These are phyloP conservation scores for Apophysomyces trapeziformis DNA, from an alignment of 371 early-diverging fungal genomes.

Conservation along the genomic window DNA sequence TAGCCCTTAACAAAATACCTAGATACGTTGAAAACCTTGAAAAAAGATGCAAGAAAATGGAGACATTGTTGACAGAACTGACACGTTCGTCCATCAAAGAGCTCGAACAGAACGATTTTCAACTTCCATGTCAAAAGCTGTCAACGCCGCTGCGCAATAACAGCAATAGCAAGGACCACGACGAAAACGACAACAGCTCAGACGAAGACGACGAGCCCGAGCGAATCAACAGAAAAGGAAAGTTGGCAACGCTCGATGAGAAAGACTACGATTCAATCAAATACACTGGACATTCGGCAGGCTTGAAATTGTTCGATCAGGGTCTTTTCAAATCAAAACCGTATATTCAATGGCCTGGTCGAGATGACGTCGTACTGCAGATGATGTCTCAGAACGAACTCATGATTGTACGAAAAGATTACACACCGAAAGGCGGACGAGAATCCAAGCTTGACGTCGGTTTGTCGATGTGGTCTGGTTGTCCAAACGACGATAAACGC, in stretches of 20 bases:
- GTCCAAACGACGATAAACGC: constrained; percentile 18
- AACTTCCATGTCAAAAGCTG: background rate
- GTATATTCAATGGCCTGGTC: constrained; percentile 30
- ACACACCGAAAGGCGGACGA: constrained; percentile 6
- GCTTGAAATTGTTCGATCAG: constrained; percentile 27
- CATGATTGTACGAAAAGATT: constrained; percentile 29
- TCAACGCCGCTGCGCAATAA: background rate
- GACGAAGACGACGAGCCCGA: constrained; percentile 14
- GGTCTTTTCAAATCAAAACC: constrained; percentile 31
- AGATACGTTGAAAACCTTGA: constrained; percentile 41
- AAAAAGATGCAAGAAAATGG: constrained; percentile 41
- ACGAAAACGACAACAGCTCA: constrained; percentile 5
- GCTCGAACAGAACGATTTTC: constrained; percentile 31
- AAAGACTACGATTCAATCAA: constrained; percentile 33
- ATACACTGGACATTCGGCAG: constrained; percentile 41
- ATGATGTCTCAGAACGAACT: constrained; percentile 38
- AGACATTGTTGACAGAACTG: constrained; percentile 26
- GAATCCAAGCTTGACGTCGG: constrained; percentile 31
- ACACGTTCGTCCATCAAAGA: constrained; percentile 37
- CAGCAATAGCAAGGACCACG: background rate
- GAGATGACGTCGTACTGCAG: constrained; percentile 32
- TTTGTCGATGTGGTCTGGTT: constrained; percentile 26
- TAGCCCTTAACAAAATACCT: background rate
- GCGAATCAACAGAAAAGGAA: constrained; percentile 5
- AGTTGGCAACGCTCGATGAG: background rate